Base-by-base conservation (phyloP, 2,329 filamentous ascomycete genomes). In the Phaeosphaeriaceae sp. region DNA sequence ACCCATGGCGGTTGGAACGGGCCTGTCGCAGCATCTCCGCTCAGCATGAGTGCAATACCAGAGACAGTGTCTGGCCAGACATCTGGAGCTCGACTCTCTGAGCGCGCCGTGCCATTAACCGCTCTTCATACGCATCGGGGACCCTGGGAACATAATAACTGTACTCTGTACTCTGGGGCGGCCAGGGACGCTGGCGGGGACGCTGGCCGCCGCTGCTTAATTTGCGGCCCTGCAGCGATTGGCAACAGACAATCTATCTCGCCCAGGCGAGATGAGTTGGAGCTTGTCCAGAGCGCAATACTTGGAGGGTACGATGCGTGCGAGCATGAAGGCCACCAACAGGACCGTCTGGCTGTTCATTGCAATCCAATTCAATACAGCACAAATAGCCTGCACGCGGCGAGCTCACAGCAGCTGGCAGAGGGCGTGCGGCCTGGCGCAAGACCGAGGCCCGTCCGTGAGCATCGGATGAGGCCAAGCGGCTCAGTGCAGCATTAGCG, bases 231-330 rank as follows among this genome's bases (percentile, higher is more conserved):
- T 57, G 54, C 53, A 47, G 42, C 51, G 42, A 59, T 60, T 64
- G 63, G 60, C 56, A 58, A 50, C 55, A 57, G 59, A 54, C 60
- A 61, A 63, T 68, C 57, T 65, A 62, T 51, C 53, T 45, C 25
- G n/a, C 44, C 53, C 56, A 57, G 51, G 62, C 66, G 58, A 65
- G 45, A 67, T 65, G 60, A 63, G 50, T 17, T 44, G 46, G 57
- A 54, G 15, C 21, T 48, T 17, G 41, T 51, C 52, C 56, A 55
- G 51, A 52, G 57, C 54, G 50, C 55, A 56, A 36, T 51, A 57
- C 50, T 51, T 51, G 49, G 53, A 40, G 36, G 54, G 11, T 40
- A 15, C 36, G n/a, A 13, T 36, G 31, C 31, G 31, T 36, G 31
- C 11, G 31, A 13, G 13, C 15, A 36, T 5, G 31, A 36, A 36